Evolutionary conservation across 2,329 filamentous ascomycete species (phyloP).

Genomic region (Cadophora malorum): DNA sequence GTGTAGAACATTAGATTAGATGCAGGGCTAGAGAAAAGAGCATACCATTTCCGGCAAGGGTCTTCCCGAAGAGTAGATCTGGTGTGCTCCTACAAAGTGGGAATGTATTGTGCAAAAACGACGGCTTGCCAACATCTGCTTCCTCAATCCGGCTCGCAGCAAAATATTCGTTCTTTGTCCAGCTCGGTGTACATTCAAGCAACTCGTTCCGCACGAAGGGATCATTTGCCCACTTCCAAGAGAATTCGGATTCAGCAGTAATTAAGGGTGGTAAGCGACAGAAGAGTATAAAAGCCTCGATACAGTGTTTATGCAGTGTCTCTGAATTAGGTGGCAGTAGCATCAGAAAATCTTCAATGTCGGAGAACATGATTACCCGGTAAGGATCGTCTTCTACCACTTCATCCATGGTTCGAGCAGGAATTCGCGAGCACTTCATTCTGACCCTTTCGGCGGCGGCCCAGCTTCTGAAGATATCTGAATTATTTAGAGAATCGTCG

Average conservation of each 20-base stretch:
- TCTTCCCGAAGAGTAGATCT: slow-evolving; percentile 59
- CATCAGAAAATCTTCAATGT: slow-evolving; percentile 70
- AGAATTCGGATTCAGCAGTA: slow-evolving; percentile 34
- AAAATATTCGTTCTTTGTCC: slow-evolving; percentile 29
- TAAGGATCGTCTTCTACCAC: slow-evolving; percentile 81
- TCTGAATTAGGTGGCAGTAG: slow-evolving; percentile 52
- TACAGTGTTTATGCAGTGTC: slow-evolving; percentile 53
- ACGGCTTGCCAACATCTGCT: slow-evolving; percentile 34
- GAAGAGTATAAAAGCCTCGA: slow-evolving; percentile 76
- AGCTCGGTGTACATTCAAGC: slow-evolving; percentile 39
- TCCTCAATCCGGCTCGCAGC: slow-evolving; percentile 31
- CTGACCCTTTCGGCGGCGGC: slow-evolving; percentile 58
- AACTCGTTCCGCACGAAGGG: slow-evolving; percentile 56
- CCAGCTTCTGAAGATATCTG: slow-evolving; percentile 53
- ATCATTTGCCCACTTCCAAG: slow-evolving; percentile 54
- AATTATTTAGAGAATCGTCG: slow-evolving; percentile 27
- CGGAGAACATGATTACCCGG: slow-evolving; percentile 79
- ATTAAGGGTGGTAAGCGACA: slow-evolving; percentile 64
- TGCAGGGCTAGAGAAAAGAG: neutral
- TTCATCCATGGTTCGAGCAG: slow-evolving; percentile 77
- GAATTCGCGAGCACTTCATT: slow-evolving; percentile 58
- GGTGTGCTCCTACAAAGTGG: slow-evolving; percentile 46
- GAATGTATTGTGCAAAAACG: slow-evolving; percentile 36
- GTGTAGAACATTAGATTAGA: neutral
- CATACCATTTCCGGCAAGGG: slow-evolving; percentile 13